phyloP scores from a whole-genome alignment of 1,284 basidiomycete genomes.

The Boletus holoroseus region DNA sequence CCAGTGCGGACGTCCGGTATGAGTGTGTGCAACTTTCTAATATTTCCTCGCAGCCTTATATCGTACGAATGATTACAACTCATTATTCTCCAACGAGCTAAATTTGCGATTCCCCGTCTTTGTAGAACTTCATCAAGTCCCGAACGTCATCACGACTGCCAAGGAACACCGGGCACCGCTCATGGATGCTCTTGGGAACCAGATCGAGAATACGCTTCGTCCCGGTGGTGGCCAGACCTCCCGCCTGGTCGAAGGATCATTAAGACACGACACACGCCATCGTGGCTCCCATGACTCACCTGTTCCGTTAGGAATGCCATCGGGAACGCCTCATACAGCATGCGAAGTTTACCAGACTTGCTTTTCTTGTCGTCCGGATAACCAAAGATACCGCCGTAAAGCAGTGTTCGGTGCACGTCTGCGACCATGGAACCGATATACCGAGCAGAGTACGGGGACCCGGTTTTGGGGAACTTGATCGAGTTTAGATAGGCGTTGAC shows the following conservation, averaged over 20 bases:
- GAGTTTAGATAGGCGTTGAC: constrained; percentile 86
- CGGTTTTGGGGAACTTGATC: constrained; percentile 84
- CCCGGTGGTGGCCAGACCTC: constrained; percentile 94
- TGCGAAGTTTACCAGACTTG: constrained; percentile 90
- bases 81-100: constrained; percentile 3
- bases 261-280: background rate
- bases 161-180: constrained; percentile 91
- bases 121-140: constrained; percentile 83
- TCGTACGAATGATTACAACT: constrained; percentile 7
- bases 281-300: constrained; percentile 40
- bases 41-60: background rate
- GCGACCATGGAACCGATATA: constrained; percentile 99
- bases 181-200: constrained; percentile 83
- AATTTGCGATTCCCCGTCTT: constrained; percentile 24
- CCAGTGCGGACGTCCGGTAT: no score
- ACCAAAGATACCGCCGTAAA: constrained; percentile 98
- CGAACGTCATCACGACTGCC: constrained; percentile 93
- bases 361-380: constrained; percentile 99
- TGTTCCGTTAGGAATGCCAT: constrained; percentile 97
- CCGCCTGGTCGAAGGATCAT: constrained; percentile 55
- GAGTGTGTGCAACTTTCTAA: background rate
- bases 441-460: constrained; percentile 86
- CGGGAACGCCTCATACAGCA: constrained; percentile 99
- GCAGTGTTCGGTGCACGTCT: constrained; percentile 91
- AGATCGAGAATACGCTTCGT: constrained; percentile 90